These are phyloP conservation scores for Coccinonectria pachysandricola DNA, from an alignment of 2,329 filamentous ascomycete species.

Conservation along the genomic window DNA sequence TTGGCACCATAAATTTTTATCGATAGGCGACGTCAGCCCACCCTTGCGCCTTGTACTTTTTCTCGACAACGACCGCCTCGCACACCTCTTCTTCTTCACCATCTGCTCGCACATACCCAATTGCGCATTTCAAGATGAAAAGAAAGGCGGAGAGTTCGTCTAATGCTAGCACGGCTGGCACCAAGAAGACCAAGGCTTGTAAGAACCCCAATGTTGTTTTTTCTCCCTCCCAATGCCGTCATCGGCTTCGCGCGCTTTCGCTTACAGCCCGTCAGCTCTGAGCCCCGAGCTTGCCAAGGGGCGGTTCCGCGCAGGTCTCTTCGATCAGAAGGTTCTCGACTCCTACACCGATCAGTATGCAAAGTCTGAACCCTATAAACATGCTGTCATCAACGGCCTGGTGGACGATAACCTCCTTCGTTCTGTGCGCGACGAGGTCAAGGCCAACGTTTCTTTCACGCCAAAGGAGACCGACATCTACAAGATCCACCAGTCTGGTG, in stretches of 20 bases:
- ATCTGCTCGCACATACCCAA: conserved; percentile 7
- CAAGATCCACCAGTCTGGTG: conserved; percentile 97
- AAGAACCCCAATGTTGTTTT: conserved; percentile 13
- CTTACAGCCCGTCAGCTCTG: conserved; percentile 28
- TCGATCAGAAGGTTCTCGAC: conserved; percentile 46
- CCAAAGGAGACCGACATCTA: conserved; percentile 99
- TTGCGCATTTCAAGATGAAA: conserved; percentile 35
- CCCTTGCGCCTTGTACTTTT: conserved; percentile 11
- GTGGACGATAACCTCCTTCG: conserved; percentile 76
- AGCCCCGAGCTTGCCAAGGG: conserved; percentile 39
- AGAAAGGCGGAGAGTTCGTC: conserved; percentile 44
- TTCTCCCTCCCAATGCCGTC: conserved; percentile 1
- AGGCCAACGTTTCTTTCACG: conserved; percentile 84
- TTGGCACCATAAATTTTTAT: conserved; percentile 8
- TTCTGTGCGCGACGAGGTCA: conserved; percentile 78
- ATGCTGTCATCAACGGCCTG: conserved; percentile 76
- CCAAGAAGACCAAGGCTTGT: conserved; percentile 46
- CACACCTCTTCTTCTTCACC: conserved; percentile 3
- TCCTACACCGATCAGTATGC: conserved; percentile 54
- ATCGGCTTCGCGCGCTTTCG: conserved; percentile 5
- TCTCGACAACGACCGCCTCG: conserved; percentile 3
- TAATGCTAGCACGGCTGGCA: conserved; percentile 32
- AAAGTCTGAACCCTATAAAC: conserved; percentile 67
- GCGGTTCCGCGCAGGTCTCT: conserved; percentile 57
- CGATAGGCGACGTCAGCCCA: conserved; percentile 21